Evolutionary conservation across 202 grass and related monocot species (phyloP), one percentile per base, ranked within the genome.

Genomic region (Dendrocalamus latiflorus): DNA sequence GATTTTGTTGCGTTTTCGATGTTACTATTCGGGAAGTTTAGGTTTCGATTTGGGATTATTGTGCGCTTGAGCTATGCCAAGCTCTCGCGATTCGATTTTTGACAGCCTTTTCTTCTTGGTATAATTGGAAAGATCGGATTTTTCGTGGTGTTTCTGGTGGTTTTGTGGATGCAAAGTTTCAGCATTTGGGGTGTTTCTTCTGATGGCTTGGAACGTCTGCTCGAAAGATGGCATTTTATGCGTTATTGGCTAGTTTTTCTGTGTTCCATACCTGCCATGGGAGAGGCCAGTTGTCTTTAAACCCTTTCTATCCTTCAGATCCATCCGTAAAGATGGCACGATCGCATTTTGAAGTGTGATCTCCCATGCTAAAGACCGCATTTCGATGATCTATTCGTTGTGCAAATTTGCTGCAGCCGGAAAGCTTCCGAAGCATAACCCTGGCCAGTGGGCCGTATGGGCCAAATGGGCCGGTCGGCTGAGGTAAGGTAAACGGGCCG

Each of bases 321-420:
- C 80, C 39, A 17, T 65, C 43, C 11, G 5, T 45, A 33, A 59
- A 59, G 16, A 68, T 68, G 9, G 7, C 16, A 21, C 37, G 6
- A 12, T 6, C 74, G 30, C 33, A 49, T 84, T 68, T 43, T 51
- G 21, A 60, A 43, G 47, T 42, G 21, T 57, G 36, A 9, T 65
- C 9, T 56, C n/a, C 9, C 20, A 53, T 14, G 36, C 21, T 50
- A 16, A 28, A n/a, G 22, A 17, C 11, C 21, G 16, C 26, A 21
- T 34, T 74, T 68, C 14, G 39, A 38, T 82, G 11, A 77, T 38
- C 13, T 71, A 4, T 63, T 55, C 21, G 26, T 17, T 84, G 4
- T 77, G 54, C 39, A 26, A 66, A 72, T 43, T 89, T 85, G 5
- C 47, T 87, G 70, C 85, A 98, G 95, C 95, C 14, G 95, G 95